Percentiles rank a stretch among this genome's conserved stretches.
Evolutionary conservation across 352 stramenopile species (phyloP).

Genomic region (Thraustotheca clavata): DNA sequence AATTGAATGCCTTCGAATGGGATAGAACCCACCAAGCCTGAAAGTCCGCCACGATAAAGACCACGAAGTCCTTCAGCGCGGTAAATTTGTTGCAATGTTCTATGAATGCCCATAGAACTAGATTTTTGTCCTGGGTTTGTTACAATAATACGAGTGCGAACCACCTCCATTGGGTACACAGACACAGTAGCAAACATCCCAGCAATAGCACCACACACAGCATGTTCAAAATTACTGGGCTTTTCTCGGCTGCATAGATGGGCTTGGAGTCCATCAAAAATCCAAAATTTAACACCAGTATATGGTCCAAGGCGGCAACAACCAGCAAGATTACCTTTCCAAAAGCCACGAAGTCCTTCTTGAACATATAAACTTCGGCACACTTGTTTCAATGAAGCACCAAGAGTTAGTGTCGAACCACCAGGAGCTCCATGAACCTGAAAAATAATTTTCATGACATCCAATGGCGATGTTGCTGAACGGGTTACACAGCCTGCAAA

Average conservation of each 20-base stretch:
- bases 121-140: slow-evolving; percentile 32
- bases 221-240: slow-evolving; percentile 39
- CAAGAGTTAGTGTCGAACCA: too few species aligned
- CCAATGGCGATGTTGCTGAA: slow-evolving; percentile 68
- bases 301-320: slow-evolving; percentile 72
- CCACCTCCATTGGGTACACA: slow-evolving; percentile 75
- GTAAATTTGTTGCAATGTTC: slow-evolving; percentile 43
- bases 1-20: slow-evolving; percentile 82
- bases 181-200: slow-evolving; percentile 61
- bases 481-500: slow-evolving; percentile 73
- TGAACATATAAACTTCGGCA: slow-evolving; percentile 36
- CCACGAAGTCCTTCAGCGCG: slow-evolving; percentile 50
- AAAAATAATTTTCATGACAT: slow-evolving; percentile 81
- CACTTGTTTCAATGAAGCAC: neutral
- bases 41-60: slow-evolving; percentile 61
- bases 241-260: slow-evolving; percentile 24
- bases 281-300: slow-evolving; percentile 71
- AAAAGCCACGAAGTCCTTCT: slow-evolving; percentile 67
- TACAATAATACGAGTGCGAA: slow-evolving; percentile 73
- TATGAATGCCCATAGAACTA: slow-evolving; percentile 37
- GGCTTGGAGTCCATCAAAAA: slow-evolving; percentile 60
- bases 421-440: slow-evolving; percentile 61
- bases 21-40: slow-evolving; percentile 56
- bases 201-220: slow-evolving; percentile 45
- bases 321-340: slow-evolving; percentile 63